phyloP scores from a whole-genome alignment of 2,329 filamentous ascomycete genomes.

The Alternaria gansuensis region DNA sequence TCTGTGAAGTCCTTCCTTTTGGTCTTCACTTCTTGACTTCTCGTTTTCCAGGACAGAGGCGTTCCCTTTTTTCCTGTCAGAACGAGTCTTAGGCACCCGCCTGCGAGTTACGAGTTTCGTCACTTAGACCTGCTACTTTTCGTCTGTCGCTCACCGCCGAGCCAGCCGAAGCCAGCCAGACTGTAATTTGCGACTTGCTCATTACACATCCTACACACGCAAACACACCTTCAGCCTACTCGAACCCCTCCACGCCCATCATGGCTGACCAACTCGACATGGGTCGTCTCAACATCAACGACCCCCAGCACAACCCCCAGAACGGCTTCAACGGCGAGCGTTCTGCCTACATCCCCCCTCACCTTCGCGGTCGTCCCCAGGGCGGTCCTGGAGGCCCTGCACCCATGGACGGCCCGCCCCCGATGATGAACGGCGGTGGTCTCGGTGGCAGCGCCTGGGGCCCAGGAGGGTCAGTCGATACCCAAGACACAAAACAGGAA shows the following conservation, averaged over 20 bases:
- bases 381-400: constrained; percentile 47
- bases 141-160: constrained; percentile 46
- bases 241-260: constrained; percentile 32
- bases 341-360: constrained; percentile 84
- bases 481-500: background rate
- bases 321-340: constrained; percentile 64
- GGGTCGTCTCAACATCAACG: constrained; percentile 74
- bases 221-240: constrained; percentile 18
- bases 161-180: constrained; percentile 38
- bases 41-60: constrained; percentile 52
- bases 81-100: constrained; percentile 55
- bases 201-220: constrained; percentile 11
- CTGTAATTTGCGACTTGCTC: constrained; percentile 33
- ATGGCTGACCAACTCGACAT: constrained; percentile 76
- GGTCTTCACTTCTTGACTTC: constrained; percentile 54
- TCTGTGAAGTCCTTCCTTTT: constrained; percentile 54
- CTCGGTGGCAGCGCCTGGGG: constrained; percentile 73
- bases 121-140: constrained; percentile 39
- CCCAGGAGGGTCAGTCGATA: constrained; percentile 36
- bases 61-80: constrained; percentile 50
- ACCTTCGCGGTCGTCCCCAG: constrained; percentile 68
- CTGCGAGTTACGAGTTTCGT: constrained; percentile 47
- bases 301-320: constrained; percentile 66
- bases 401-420: constrained; percentile 50
- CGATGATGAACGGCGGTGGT: constrained; percentile 63